Evolutionary conservation across 1,139 yeast genomes (phyloP), one percentile per base, ranked within the genome.

Genomic region (Kodamaea sp.): DNA sequence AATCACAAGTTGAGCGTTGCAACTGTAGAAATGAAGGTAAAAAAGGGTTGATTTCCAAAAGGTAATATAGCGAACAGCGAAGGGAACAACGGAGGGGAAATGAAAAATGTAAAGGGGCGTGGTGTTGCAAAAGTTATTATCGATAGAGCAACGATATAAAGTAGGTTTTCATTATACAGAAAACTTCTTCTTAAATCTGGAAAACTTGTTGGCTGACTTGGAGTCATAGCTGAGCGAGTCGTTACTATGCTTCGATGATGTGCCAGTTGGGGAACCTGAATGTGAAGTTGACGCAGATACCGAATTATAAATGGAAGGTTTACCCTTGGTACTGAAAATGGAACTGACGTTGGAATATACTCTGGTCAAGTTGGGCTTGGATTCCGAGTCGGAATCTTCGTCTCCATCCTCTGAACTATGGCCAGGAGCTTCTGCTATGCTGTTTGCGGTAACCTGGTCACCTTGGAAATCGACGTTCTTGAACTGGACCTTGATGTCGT

Each of bases 271-370:
- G 11, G 39, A 29, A 3, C 28, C 26, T 3, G 35, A 26, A 5
- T 8, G 14, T 10, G 26, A 24, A 9, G 32, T 26, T 10, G 37
- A 18, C 1, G 30, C 27, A 3, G 40, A 26, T 12, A 22, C 21
- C 13, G 31, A 22, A 16, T 27, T 29, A 27, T 30, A 29, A 20
- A 28, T 22, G 9, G 32, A 37, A 23, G 33, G 15, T 6, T 25
- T 27, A 13, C 24, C 28, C 12, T 39, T 43, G 22, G 53, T 51
- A 32, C 55, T 50, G 36, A 53, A 53, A 30, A 53, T 51, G 18
- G 56, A 53, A 25, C 55, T 51, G 28, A 51, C 55, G 26, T 53
- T 41, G 11, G 57, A 51, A 32, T 51, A 51, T 3, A 46, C 48
- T 25, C 39, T 42, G 3, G 40, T 37, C 28, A 50, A 40, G 35